phyloP scores from a whole-genome alignment of 257 asterid species.

The Solanum corneliomulleri region DNA sequence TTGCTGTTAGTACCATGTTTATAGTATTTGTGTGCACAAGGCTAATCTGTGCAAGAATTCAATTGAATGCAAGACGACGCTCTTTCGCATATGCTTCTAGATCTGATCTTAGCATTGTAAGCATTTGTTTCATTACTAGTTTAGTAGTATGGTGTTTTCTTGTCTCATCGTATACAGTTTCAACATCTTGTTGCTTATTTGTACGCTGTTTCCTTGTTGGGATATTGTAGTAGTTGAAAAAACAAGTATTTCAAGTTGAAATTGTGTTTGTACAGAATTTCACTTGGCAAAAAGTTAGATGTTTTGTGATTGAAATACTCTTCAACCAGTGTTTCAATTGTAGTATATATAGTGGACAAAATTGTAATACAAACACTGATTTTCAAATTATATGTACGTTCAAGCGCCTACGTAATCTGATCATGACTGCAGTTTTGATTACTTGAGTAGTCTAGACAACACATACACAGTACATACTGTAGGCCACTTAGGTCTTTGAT shows the following conservation, averaged over 20 bases:
- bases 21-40: conserved; percentile 81
- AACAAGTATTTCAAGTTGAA: not conserved
- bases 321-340: not conserved
- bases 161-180: not conserved
- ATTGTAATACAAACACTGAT: not conserved
- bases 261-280: not conserved
- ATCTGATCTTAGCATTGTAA: conserved; percentile 68
- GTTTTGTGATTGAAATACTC: not conserved
- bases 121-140: conserved; percentile 10
- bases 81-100: conserved; percentile 36
- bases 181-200: not conserved
- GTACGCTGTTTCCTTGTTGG: not conserved
- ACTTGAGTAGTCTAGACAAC: not conserved
- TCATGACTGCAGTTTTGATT: not conserved
- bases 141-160: not conserved
- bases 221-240: not conserved
- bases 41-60: conserved; percentile 75
- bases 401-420: not conserved
- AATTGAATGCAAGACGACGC: conserved; percentile 37
- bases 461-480: not conserved
- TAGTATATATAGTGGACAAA: not conserved
- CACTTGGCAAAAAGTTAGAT: not conserved
- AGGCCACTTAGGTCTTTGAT: conserved; percentile 4
- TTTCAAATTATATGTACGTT: not conserved
- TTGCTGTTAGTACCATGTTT: conserved; percentile 58